phyloP scores from a whole-genome alignment of 2,329 filamentous ascomycete genomes.

The Pseudopyrenochaeta lycopersici region DNA sequence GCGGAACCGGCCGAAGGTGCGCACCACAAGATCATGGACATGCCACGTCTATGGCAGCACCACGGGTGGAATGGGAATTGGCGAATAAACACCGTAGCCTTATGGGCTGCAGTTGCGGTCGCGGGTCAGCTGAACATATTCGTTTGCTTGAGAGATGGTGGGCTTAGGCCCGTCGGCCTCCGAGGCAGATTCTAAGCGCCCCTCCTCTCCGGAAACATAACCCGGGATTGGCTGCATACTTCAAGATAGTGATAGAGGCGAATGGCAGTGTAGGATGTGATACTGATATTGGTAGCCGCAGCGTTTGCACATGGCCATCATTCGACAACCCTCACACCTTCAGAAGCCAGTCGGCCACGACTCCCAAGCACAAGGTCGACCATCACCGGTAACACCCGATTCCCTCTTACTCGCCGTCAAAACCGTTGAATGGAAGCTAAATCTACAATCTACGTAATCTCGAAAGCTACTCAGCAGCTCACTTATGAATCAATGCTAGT shows the following conservation, averaged over 20 bases:
- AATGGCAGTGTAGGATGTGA: background rate
- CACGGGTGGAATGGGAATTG: conserved; percentile 8
- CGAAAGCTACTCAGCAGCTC: too few relatives aligned
- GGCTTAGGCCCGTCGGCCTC: background rate
- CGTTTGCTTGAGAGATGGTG: conserved; percentile 11
- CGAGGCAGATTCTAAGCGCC: background rate
- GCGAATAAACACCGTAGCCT: conserved; percentile 4
- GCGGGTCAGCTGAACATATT: conserved; percentile 21
- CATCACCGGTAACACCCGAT: background rate
- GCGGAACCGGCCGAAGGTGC: conserved; percentile 15
- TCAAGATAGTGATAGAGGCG: background rate
- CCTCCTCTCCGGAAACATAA: background rate
- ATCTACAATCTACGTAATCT: too few relatives aligned
- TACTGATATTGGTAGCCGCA: background rate
- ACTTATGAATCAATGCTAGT: too few relatives aligned
- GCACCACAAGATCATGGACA: conserved; percentile 12
- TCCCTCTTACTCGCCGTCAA: background rate
- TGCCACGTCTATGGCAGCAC: conserved; percentile 20
- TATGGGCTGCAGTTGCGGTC: conserved; percentile 13
- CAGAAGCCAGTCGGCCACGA: background rate
- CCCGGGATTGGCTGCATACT: background rate
- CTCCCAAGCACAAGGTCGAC: background rate
- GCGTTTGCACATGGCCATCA: background rate
- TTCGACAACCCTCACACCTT: background rate
- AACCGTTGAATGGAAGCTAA: too few relatives aligned